Evolutionary conservation across 2,329 filamentous ascomycete genomes (phyloP).

Genomic region (Didymella exigua): DNA sequence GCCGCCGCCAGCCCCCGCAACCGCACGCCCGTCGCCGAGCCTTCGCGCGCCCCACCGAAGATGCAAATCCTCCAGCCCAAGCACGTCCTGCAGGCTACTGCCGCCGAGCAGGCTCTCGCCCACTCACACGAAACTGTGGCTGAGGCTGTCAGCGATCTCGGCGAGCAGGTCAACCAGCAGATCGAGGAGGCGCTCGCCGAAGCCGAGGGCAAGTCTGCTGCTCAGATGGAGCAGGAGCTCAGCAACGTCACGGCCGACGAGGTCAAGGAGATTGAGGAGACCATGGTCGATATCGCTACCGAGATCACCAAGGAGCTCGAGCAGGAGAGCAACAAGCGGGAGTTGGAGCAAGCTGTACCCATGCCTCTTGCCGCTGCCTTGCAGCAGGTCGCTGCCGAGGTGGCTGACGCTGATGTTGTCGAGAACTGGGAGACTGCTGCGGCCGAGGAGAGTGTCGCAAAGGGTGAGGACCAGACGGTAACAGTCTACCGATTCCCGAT

Average conservation of each 20-base stretch:
- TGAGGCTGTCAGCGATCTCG: slow-evolving; percentile 71
- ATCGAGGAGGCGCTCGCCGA: slow-evolving; percentile 70
- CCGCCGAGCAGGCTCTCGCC: slow-evolving; percentile 30
- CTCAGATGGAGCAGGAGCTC: slow-evolving; percentile 56
- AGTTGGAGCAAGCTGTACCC: slow-evolving; percentile 60
- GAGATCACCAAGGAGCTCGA: slow-evolving; percentile 56
- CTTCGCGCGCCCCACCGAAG: slow-evolving; percentile 38
- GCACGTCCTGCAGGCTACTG: slow-evolving; percentile 46
- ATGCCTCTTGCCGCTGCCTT: slow-evolving; percentile 61
- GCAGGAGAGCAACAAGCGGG: slow-evolving; percentile 57
- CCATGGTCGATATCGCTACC: slow-evolving; percentile 57
- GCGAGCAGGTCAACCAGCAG: slow-evolving; percentile 62
- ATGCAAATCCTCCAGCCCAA: slow-evolving; percentile 54
- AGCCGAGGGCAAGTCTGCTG: slow-evolving; percentile 38
- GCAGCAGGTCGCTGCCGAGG: slow-evolving; percentile 63
- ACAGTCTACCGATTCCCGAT: slow-evolving; percentile 95
- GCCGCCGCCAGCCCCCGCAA: slow-evolving; percentile 69
- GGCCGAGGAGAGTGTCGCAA: slow-evolving; percentile 69
- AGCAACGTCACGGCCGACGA: slow-evolving; percentile 48
- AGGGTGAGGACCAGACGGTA: slow-evolving; percentile 71
- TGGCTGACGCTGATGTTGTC: slow-evolving; percentile 64
- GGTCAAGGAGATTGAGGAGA: slow-evolving; percentile 60
- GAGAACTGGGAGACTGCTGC: slow-evolving; percentile 93
- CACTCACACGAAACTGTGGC: slow-evolving; percentile 67
- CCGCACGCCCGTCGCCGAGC: slow-evolving; percentile 39